phyloP scores from a whole-genome alignment of 352 stramenopile species.

The Phytophthora pseudosyringae region DNA sequence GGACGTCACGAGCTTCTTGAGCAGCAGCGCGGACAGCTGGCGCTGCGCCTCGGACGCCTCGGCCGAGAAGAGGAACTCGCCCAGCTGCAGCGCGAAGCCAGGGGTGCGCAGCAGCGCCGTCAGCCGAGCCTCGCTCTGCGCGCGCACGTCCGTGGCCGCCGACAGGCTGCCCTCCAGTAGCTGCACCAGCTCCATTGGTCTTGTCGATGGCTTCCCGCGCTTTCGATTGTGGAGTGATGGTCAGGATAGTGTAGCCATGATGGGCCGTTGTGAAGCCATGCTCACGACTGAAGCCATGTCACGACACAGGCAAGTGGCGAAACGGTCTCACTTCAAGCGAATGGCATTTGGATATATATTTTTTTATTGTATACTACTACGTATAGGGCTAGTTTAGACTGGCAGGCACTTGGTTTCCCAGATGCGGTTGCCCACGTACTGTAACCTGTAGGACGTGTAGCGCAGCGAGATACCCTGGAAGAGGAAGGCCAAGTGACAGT shows the following conservation, averaged over 20 bases:
- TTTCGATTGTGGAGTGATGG: constrained; percentile 23
- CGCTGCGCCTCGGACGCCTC: constrained; percentile 51
- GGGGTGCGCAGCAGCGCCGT: constrained; percentile 60
- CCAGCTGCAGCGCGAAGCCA: constrained; percentile 77
- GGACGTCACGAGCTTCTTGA: constrained; percentile 78
- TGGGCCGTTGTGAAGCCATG: not conserved
- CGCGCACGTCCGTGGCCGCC: constrained; percentile 50
- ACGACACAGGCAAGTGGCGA: not conserved
- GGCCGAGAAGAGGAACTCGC: constrained; percentile 67
- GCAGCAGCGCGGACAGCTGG: constrained; percentile 73
- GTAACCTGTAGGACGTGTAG: constrained; percentile 77
- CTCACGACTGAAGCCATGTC: not conserved
- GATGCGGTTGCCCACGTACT: constrained; percentile 86
- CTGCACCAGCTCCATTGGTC: constrained; percentile 48
- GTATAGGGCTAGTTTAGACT: constrained; percentile 41
- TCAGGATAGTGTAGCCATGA: constrained; percentile 15
- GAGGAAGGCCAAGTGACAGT: constrained; percentile 73
- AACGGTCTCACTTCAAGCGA: too few relatives aligned
- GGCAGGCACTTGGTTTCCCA: constrained; percentile 87
- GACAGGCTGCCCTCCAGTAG: constrained; percentile 66
- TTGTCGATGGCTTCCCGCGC: constrained; percentile 9
- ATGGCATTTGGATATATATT: too few relatives aligned
- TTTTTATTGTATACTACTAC: too few relatives aligned
- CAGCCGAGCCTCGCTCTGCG: constrained; percentile 69
- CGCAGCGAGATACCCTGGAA: constrained; percentile 78